phyloP scores from a whole-genome alignment of 306 rosid species.

The Quillaja saponaria region DNA sequence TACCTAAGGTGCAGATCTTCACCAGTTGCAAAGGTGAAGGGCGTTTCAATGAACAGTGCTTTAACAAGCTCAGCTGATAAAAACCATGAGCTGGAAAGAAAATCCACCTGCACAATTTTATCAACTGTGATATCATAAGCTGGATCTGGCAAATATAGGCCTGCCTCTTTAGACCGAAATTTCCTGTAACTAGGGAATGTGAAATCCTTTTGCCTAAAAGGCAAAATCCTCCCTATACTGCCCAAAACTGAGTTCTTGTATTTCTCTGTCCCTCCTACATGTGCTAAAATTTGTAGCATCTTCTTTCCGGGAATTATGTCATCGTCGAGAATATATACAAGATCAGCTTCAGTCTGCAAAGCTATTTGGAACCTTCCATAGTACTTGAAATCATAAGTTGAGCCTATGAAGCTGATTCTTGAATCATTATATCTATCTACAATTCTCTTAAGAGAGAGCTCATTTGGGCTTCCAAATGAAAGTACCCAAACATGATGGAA shows the following conservation, averaged over 20 bases:
- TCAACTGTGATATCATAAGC: slow-evolving; percentile 87
- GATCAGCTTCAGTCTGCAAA: slow-evolving; percentile 79
- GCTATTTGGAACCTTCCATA: slow-evolving; percentile 98
- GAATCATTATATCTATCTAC: slow-evolving; percentile 86
- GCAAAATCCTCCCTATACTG: slow-evolving; percentile 90
- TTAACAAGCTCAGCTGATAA: slow-evolving; percentile 75
- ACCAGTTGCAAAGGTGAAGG: slow-evolving; percentile 91
- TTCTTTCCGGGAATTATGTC: slow-evolving; percentile 93
- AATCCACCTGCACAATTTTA: slow-evolving; percentile 93
- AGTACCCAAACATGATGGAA: slow-evolving; percentile 96
- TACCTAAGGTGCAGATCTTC: slow-evolving; percentile 98
- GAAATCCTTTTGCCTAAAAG: slow-evolving; percentile 88
- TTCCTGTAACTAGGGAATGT: slow-evolving; percentile 92
- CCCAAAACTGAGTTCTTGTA: slow-evolving; percentile 83
- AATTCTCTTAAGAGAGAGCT: slow-evolving; percentile 66
- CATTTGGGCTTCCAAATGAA: slow-evolving; percentile 94
- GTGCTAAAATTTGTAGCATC: slow-evolving; percentile 90
- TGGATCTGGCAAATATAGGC: slow-evolving; percentile 94
- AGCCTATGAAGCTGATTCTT: slow-evolving; percentile 80
- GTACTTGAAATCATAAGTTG: slow-evolving; percentile 92
- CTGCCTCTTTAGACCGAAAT: slow-evolving; percentile 88
- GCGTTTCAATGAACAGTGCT: slow-evolving; percentile 79
- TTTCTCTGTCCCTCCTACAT: slow-evolving; percentile 80
- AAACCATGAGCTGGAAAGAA: slow-evolving; percentile 97
- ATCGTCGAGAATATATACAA: slow-evolving; percentile 82